A percentile compares a stretch with the other conserved stretches of the same genome.
phyloP scores from a whole-genome alignment of 2,329 filamentous ascomycete genomes.

The Fusarium mexicanum region DNA sequence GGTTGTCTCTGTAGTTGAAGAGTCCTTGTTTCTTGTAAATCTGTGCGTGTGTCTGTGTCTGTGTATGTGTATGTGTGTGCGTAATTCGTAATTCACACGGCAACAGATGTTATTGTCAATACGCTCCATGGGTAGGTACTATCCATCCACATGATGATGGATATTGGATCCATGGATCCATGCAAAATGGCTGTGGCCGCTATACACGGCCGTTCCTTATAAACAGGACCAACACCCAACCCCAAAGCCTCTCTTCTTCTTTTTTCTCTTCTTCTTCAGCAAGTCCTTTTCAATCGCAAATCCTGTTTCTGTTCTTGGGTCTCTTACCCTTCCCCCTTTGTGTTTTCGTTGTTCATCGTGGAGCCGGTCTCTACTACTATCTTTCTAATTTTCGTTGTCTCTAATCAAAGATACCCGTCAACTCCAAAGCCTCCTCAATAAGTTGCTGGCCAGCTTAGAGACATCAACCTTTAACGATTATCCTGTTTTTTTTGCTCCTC shows the following conservation, averaged over 20 bases:
- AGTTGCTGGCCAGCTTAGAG: constrained; percentile 57
- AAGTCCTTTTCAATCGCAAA: constrained; percentile 67
- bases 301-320: constrained; percentile 58
- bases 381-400: constrained; percentile 49
- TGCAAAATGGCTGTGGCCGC: constrained; percentile 13
- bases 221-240: constrained; percentile 49
- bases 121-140: background rate
- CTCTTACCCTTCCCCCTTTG: constrained; percentile 51
- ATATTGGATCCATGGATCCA: background rate
- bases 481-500: constrained; percentile 13
- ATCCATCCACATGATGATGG: background rate
- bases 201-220: constrained; percentile 39
- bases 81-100: constrained; percentile 19
- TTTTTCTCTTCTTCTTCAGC: constrained; percentile 66
- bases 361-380: constrained; percentile 65
- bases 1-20: constrained; percentile 15
- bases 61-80: background rate
- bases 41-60: background rate
- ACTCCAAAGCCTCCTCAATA: constrained; percentile 28
- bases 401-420: constrained; percentile 38
- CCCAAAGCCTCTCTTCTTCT: constrained; percentile 38
- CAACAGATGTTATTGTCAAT: constrained; percentile 10
- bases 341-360: constrained; percentile 52
- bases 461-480: constrained; percentile 38
- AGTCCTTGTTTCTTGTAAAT: constrained; percentile 14